Evolutionary conservation across 352 stramenopile genomes (phyloP), one percentile per base, ranked within the genome.

Genomic region (Phytophthora idaei): DNA sequence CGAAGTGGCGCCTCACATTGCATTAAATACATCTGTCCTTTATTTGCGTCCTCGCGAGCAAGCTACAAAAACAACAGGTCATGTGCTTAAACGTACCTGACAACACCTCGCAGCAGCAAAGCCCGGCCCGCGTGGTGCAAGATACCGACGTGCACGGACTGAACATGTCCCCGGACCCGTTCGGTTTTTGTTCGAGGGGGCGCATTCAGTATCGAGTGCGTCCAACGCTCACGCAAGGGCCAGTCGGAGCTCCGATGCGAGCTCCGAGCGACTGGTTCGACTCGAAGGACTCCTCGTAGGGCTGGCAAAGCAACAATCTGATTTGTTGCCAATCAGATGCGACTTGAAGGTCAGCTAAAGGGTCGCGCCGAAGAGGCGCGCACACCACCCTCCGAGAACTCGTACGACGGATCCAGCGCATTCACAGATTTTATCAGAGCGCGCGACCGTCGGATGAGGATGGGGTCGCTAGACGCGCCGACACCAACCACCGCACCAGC

Each of bases 241-340:
- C 25, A 56, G 57, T 42, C 36, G 57, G 14, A 55, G 37, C 34
- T 62, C 56, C 28, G 31, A 55, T n/a, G 56, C 21, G 45, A 55
- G 45, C 15, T 55, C 45, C 5, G 44, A 62, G 45, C 44, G 56
- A 14, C 12, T 55, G 17, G 44, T 49, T 21, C 29, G 56, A 27
- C 15, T 47, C 15, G 44, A 47, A 29, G 51, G 42, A 41, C 45
- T 55, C 44, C 34, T 62, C 56, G 45, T 37, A 31, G 56, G 45
- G 17, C 53, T 62, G 45, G 56, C 44, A 32, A 46, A 54, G 21
- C 41, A 47, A 21, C n/a, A 47, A 8, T 7, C n/a, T 21, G 7
- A 25, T 3, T 29, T 47, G 8, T 12, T 47, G 15, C 41, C n/a
- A 47, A 47, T 28, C n/a, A 47, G 15, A n/a, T 47, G 41, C 28